phyloP scores from a whole-genome alignment of 345 rosid species.

The Acer negundo region DNA sequence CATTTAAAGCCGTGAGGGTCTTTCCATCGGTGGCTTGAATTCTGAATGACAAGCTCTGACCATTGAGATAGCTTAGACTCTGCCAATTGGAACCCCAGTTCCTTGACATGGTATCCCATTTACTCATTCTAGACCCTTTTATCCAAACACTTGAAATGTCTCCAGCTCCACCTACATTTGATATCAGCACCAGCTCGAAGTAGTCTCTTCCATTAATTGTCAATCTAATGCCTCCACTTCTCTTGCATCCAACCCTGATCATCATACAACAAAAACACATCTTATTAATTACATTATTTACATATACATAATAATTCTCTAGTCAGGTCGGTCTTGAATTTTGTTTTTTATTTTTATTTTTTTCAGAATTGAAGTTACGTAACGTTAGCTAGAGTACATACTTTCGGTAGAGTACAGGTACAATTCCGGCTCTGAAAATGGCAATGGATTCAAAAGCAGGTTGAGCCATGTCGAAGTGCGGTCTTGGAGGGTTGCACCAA shows the following conservation, averaged over 20 bases:
- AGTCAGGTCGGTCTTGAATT: no score
- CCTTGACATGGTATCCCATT: constrained; percentile 60
- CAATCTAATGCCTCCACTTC: constrained; percentile 74
- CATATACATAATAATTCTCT: no score
- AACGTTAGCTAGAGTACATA: constrained; percentile 4
- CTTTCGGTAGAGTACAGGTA: constrained; percentile 65
- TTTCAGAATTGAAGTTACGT: no score
- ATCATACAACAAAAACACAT: not conserved
- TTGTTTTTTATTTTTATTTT: no score
- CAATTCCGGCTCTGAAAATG: constrained; percentile 65
- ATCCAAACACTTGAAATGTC: constrained; percentile 56
- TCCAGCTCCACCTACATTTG: no score
- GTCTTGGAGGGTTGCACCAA: constrained; percentile 80
- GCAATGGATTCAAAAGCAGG: constrained; percentile 80
- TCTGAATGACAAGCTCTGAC: constrained; percentile 64
- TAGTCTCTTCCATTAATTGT: constrained; percentile 65
- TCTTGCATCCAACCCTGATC: constrained; percentile 58
- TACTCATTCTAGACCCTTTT: constrained; percentile 54
- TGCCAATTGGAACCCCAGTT: constrained; percentile 82
- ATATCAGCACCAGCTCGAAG: constrained; percentile 70
- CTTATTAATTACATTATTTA: no score
- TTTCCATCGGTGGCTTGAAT: constrained; percentile 51
- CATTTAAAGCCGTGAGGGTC: constrained; percentile 43
- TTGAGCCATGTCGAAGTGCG: constrained; percentile 77
- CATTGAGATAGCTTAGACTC: constrained; percentile 60